Percentiles rank a stretch among this genome's conserved stretches.
These are phyloP conservation scores for Fraxinus latifolia DNA, from an alignment of 305 asterid species.

Conservation along the genomic window DNA sequence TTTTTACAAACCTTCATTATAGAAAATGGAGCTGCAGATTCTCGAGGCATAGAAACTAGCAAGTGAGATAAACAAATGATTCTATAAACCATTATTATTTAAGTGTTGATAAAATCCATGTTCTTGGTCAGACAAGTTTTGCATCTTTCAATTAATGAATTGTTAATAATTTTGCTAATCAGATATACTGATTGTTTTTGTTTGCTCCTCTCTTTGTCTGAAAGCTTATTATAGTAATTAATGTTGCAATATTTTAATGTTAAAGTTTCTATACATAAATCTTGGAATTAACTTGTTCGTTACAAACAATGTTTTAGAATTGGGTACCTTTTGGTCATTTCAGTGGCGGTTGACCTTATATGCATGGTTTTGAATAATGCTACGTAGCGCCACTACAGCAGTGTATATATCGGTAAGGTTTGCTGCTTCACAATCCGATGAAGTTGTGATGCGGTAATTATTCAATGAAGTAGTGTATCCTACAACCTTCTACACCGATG, in stretches of 20 bases:
- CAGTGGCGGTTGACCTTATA: not conserved
- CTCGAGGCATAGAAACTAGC: constrained; percentile 2
- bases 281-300: not conserved
- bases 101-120: constrained; percentile 34
- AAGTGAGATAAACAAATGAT: constrained; percentile 26
- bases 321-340: constrained; percentile 20
- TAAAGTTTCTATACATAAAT: constrained; percentile 29
- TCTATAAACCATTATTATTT: not conserved
- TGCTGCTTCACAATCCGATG: not conserved
- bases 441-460: not conserved
- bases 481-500: not conserved
- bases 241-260: constrained; percentile 12
- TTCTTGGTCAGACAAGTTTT: constrained; percentile 34
- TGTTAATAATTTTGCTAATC: constrained; percentile 21
- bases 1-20: constrained; percentile 23
- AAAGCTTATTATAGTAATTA: constrained; percentile 16
- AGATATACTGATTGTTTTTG: constrained; percentile 35
- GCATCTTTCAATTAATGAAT: constrained; percentile 15
- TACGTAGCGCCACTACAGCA: not conserved
- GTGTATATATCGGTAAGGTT: not conserved
- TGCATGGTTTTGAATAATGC: not conserved
- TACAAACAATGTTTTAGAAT: not conserved
- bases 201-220: constrained; percentile 23
- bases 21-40: not conserved
- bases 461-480: not conserved